Evolutionary conservation across 805 yeast species (phyloP), one percentile per base, ranked within the genome.

Genomic region (Kodamaea neixiangensis): DNA sequence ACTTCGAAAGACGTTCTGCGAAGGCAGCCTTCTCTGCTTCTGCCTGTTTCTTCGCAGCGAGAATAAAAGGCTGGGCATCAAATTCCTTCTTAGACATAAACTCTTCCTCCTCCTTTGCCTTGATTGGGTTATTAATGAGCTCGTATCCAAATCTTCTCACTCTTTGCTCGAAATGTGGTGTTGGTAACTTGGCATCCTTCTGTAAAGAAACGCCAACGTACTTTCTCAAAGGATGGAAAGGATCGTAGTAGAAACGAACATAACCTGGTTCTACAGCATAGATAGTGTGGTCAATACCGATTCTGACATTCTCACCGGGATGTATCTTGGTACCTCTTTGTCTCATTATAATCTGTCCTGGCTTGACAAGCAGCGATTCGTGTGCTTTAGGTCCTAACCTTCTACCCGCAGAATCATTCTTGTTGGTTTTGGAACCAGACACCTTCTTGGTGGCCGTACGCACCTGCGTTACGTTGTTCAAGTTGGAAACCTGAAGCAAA

Each of bases 391-490:
- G 87, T 20, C 99, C 99, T 47, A 94, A 74, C 64, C 98, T 78
- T 68, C 96, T 84, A 76, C 99, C 99, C 2, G 90, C 90, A 13
- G 99, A 92, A 68, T 92, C 97, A 66, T 87, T 86, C 83, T 87
- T 92, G 58, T 87, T 88, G 14, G 97, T 88, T 71, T 84, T 88
- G n/a, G 97, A 90, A 60, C 97, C 97, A 17, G 96, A 90, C 6
- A 94, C 97, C 66, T 85, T 87, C 71, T 94, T 94, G 13, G 97
- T 90, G 21, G 99, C 97, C 17, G 83, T 83, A 79, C 99, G 90
- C 11, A 90, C 81, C 53, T 78, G 83, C 38, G 48, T 57, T 10
- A 53, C 29, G 25, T 46, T 48, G 44, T 39, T 35, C 42, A 38
- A 45, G 42, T 18, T 37, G 33, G 39, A 19, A 18, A 31, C 39